phyloP scores from a whole-genome alignment of 345 rosid genomes.

The Rhizophora apiculata region DNA sequence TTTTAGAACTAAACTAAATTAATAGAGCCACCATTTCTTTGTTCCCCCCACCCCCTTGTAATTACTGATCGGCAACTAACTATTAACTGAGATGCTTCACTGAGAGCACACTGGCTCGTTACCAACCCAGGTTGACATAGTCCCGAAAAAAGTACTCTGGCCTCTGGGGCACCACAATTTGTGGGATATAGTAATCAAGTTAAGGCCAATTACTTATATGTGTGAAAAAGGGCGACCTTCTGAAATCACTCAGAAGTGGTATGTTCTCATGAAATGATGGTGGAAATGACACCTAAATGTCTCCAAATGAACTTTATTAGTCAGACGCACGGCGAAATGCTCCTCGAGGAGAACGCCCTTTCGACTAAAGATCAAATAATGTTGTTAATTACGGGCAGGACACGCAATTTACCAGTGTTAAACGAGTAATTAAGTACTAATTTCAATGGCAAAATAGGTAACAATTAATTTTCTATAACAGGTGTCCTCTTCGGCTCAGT shows the following conservation, averaged over 20 bases:
- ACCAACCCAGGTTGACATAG: slow-evolving; percentile 16
- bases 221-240: no score
- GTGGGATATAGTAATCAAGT: slow-evolving; percentile 22
- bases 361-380: no score
- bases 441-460: not conserved
- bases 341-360: no score
- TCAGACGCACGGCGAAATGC: no score
- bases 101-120: slow-evolving; percentile 11
- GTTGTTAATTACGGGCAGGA: no score
- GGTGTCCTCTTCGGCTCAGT: slow-evolving; percentile 96
- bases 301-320: no score
- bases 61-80: not conserved
- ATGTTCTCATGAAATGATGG: not conserved
- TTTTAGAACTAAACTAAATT: no score
- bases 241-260: no score
- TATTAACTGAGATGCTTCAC: slow-evolving; percentile 12
- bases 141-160: not conserved
- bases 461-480: slow-evolving; percentile 18
- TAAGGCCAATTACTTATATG: not conserved
- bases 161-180: not conserved
- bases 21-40: not conserved
- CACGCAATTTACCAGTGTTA: no score
- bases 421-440: no score
- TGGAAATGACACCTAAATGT: not conserved
- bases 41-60: not conserved